Evolutionary conservation across 1,139 yeast genomes (phyloP).

Genomic region (Komagataea norvegica): DNA sequence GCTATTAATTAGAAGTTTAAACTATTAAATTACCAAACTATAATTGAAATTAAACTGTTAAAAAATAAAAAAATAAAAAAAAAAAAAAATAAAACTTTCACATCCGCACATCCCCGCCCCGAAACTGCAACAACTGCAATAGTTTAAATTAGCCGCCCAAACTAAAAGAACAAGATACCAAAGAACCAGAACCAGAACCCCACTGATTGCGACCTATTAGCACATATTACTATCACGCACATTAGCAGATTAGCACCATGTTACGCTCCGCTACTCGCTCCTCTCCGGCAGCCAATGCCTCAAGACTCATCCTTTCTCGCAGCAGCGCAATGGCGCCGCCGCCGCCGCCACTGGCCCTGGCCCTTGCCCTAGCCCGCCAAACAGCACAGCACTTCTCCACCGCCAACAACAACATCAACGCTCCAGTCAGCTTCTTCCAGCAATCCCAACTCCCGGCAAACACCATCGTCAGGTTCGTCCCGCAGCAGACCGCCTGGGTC

Average conservation of each 20-base stretch:
- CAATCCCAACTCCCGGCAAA: constrained; percentile 65
- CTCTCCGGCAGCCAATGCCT: background rate
- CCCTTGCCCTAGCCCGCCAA: background rate
- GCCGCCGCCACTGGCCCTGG: too few species aligned
- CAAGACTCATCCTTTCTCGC: too few species aligned
- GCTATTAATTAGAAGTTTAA: too few species aligned
- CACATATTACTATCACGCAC: too few species aligned
- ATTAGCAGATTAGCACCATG: too few species aligned
- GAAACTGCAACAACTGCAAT: too few species aligned
- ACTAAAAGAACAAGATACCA: too few species aligned
- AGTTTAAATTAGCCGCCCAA: background rate
- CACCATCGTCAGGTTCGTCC: constrained; percentile 73
- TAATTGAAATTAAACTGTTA: too few species aligned
- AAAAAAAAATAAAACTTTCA: background rate
- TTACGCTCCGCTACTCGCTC: constrained; percentile 5
- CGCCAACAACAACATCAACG: constrained; percentile 9
- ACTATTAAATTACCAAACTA: too few species aligned
- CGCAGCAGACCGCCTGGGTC: constrained; percentile 89
- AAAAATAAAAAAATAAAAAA: background rate
- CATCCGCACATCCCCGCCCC: constrained; percentile 5
- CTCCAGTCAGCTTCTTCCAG: constrained; percentile 55
- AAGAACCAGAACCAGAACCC: background rate
- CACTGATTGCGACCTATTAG: background rate
- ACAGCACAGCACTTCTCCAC: constrained; percentile 7
- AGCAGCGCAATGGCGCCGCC: too few species aligned